These are phyloP conservation scores for Rubia tinctorum DNA, from an alignment of 305 asterid genomes.

Conservation along the genomic window DNA sequence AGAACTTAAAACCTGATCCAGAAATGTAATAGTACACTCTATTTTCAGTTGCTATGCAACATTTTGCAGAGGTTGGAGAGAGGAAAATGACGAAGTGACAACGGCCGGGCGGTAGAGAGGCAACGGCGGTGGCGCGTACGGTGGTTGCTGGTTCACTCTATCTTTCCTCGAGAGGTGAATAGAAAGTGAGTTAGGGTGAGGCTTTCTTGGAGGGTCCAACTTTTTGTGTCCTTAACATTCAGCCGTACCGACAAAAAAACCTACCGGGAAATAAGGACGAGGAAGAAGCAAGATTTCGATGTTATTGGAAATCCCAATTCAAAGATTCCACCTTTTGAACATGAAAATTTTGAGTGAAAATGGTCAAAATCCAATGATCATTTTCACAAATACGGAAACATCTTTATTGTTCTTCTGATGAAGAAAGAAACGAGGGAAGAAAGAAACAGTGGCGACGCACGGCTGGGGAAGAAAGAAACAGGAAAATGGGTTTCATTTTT, in stretches of 20 bases:
- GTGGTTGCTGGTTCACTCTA: constrained; percentile 25
- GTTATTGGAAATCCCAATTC: background rate
- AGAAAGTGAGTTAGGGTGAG: constrained; percentile 42
- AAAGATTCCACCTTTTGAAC: background rate
- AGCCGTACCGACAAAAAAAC: background rate
- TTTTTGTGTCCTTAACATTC: constrained; percentile 20
- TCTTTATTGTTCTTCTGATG: background rate
- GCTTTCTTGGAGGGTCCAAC: constrained; percentile 36
- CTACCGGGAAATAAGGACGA: background rate
- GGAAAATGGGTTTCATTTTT: too few relatives aligned
- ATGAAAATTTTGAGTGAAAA: background rate
- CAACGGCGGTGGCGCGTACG: constrained; percentile 25
- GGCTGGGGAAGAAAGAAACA: too few relatives aligned
- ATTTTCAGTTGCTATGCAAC: constrained; percentile 11
- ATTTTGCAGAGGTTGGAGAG: constrained; percentile 16
- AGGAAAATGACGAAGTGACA: constrained; percentile 4
- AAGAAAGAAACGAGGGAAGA: too few relatives aligned
- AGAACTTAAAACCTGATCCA: constrained; percentile 6
- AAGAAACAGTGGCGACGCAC: too few relatives aligned
- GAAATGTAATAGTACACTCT: constrained; percentile 11
- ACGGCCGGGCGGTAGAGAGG: background rate
- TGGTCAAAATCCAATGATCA: background rate
- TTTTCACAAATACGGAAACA: background rate
- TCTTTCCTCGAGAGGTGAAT: constrained; percentile 42
- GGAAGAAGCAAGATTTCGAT: background rate